phyloP scores from a whole-genome alignment of 208 protist genomes.

The Leishmania turanica region DNA sequence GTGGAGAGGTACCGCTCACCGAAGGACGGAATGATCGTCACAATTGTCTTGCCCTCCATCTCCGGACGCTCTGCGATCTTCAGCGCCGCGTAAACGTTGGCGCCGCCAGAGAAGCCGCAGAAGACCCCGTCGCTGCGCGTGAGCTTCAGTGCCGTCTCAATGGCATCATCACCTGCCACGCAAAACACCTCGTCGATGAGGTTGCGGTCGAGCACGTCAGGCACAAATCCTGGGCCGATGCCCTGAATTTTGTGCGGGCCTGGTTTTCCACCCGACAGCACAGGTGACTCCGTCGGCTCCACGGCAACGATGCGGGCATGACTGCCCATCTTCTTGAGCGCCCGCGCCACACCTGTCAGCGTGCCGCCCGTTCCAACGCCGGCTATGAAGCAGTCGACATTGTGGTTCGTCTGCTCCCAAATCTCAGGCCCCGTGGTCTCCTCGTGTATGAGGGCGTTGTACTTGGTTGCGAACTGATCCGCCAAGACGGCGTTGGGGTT shows the following conservation, averaged over 20 bases:
- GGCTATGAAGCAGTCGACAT: conserved; percentile 85
- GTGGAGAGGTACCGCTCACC: conserved; percentile 92
- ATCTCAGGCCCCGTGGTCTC: conserved; percentile 93
- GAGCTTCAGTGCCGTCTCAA: conserved; percentile 72
- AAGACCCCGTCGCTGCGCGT: conserved; percentile 83
- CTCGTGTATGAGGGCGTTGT: conserved; percentile 89
- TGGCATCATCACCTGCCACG: conserved; percentile 70
- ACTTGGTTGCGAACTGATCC: conserved; percentile 88
- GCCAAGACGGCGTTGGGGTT: conserved; percentile 80
- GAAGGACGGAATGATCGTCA: conserved; percentile 89
- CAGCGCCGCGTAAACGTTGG: conserved; percentile 86
- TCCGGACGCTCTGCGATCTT: conserved; percentile 78
- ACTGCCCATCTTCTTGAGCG: conserved; percentile 64
- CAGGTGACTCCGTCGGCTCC: conserved; percentile 86
- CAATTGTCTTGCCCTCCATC: conserved; percentile 89
- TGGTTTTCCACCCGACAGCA: conserved; percentile 78
- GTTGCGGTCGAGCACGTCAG: conserved; percentile 60
- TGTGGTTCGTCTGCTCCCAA: conserved; percentile 73
- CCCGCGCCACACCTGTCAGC: conserved; percentile 72
- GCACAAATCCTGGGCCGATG: conserved; percentile 92
- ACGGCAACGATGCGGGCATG: conserved; percentile 73
- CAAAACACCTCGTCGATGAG: conserved; percentile 79
- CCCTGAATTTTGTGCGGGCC: conserved; percentile 93
- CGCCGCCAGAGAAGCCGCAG: conserved; percentile 83
- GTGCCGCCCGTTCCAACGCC: conserved; percentile 92